Conservation (phyloP, 306 rosid species). For the Sicyos edulis region DNA sequence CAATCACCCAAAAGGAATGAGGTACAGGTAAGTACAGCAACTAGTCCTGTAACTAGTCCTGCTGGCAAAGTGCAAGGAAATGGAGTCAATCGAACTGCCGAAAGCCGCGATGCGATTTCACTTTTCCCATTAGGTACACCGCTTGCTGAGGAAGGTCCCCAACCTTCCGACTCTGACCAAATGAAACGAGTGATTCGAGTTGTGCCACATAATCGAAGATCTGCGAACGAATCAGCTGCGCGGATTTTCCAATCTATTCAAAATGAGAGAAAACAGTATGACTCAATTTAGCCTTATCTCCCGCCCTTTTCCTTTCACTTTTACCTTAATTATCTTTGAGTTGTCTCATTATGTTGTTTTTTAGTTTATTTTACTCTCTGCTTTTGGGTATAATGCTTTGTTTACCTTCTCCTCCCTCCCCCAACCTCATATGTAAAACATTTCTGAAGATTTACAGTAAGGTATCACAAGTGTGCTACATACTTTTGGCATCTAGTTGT, state of each 20-base stretch:
- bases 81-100: not conserved
- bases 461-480: constrained; percentile 5
- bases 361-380: constrained; percentile 5
- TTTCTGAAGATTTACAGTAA: constrained; percentile 25
- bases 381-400: constrained; percentile 10
- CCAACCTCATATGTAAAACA: constrained; percentile 31
- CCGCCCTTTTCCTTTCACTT: not conserved
- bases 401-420: constrained; percentile 3
- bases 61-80: constrained; percentile 31
- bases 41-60: constrained; percentile 39
- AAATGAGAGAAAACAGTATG: constrained; percentile 65
- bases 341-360: constrained; percentile 8
- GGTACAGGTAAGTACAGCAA: constrained; percentile 54
- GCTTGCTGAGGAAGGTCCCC: constrained; percentile 39
- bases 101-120: constrained; percentile 39
- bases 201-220: constrained; percentile 77
- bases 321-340: constrained; percentile 14
- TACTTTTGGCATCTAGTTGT: constrained; percentile 1
- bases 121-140: constrained; percentile 26
- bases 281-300: constrained; percentile 12
- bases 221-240: constrained; percentile 89
- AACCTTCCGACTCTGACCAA: constrained; percentile 33
- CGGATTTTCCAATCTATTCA: constrained; percentile 88
- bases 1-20: constrained; percentile 32
- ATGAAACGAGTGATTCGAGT: constrained; percentile 66